Evolutionary conservation across 2,329 filamentous ascomycete species (phyloP), one percentile per base, ranked within the genome.

Genomic region (Xylaria arbuscula): DNA sequence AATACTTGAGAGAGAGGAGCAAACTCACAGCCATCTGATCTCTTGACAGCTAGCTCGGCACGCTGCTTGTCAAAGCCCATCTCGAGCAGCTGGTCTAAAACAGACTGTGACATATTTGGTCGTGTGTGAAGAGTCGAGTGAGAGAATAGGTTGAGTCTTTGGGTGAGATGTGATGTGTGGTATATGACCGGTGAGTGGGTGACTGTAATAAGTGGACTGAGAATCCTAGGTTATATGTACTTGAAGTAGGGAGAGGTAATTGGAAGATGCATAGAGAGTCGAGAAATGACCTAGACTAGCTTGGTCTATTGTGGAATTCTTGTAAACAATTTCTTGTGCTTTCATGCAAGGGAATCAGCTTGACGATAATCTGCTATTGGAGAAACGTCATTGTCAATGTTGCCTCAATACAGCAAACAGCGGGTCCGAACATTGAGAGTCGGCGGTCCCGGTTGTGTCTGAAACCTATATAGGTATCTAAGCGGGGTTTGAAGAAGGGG

Each of bases 31-130:
- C 92, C 92, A 70, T 94, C 93, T 13, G 90, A 88, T 77, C 92
- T 93, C 82, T 95, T 93, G 72, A 97, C 85, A 42, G 96, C 96
- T 54, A 98, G 82, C 78, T 94, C 88, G 55, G 93, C 91, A 72
- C 93, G 90, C 76, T 93, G 89, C 76, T 89, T 88, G 72, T 97
- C 93, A 77, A 99, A 99, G 81, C 90, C 90, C 89, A 92, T 91
- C 61, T 91, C 89, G 72, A 91, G 78, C 74, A 92, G 82, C 42
- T 86, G 81, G 19, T 89, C 85, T 19, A 91, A 82, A 74, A 91
- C 89, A 53, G 87, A 85, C 70, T 86, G 82, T 71, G 86, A 85
- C 82, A 88, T 89, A n/a, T 70, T 74, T 82, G 79, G 9, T 28
- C 58, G 28, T 55, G 9, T 47, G 75, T 72, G 66, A 66, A 62